Percentiles rank a stretch among this genome's conserved stretches.
phyloP scores from a whole-genome alignment of 1,284 basidiomycete genomes.

The Kwoniella shivajii region DNA sequence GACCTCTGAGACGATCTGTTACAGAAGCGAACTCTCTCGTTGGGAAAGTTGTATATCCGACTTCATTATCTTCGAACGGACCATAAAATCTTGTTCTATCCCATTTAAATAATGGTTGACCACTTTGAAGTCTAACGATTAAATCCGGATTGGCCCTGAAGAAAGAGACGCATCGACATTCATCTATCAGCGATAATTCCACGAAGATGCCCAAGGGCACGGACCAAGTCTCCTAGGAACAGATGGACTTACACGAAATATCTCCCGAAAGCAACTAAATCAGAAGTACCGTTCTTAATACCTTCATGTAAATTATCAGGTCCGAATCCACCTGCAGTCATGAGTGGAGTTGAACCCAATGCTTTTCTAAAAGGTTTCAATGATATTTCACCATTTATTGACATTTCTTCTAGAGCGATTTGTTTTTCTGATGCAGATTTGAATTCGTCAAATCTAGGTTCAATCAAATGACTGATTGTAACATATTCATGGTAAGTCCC shows the following conservation, averaged over 20 bases:
- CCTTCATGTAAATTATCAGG: slow-evolving; percentile 27
- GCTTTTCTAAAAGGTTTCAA: slow-evolving; percentile 36
- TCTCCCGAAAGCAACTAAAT: slow-evolving; percentile 39
- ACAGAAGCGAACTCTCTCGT: slow-evolving; percentile 15
- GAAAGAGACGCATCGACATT: not conserved
- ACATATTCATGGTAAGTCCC: not conserved
- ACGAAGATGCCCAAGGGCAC: not conserved
- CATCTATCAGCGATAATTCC: not conserved
- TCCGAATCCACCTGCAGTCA: slow-evolving; percentile 35
- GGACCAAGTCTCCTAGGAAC: too few relatives aligned
- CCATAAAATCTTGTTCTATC: slow-evolving; percentile 40
- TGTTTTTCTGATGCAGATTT: slow-evolving; percentile 23
- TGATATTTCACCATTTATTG: slow-evolving; percentile 11
- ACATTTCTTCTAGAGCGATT: slow-evolving; percentile 10
- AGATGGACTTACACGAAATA: slow-evolving; percentile 30
- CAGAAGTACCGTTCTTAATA: slow-evolving; percentile 19
- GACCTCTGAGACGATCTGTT: slow-evolving; percentile 21
- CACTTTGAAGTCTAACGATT: slow-evolving; percentile 25
- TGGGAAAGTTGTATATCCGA: slow-evolving; percentile 40
- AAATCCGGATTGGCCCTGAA: slow-evolving; percentile 33
- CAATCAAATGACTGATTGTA: slow-evolving; percentile 28
- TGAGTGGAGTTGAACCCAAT: slow-evolving; percentile 27
- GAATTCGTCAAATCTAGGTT: slow-evolving; percentile 45
- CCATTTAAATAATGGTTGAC: slow-evolving; percentile 33
- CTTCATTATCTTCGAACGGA: slow-evolving; percentile 39